Conservation (phyloP, 805 yeast species). For the Saccharomyces mikatae region DNA sequence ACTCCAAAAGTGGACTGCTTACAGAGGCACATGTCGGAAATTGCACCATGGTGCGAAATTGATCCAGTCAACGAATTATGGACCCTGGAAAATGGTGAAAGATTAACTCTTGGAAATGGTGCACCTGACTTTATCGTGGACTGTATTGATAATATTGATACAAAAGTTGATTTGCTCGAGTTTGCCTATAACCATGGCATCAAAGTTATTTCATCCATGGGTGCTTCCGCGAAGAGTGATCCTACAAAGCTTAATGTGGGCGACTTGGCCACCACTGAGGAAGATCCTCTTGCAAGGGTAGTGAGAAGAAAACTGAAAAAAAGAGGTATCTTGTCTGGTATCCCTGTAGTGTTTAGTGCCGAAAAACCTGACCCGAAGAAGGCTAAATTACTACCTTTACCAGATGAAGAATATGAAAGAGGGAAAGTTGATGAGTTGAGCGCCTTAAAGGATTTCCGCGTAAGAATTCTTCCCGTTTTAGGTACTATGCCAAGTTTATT, state of each 20-base stretch:
- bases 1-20: constrained; percentile 80
- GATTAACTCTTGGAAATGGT: constrained; percentile 42
- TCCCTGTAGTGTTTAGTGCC: constrained; percentile 84
- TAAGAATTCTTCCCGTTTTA: constrained; percentile 86
- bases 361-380: constrained; percentile 96
- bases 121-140: constrained; percentile 78
- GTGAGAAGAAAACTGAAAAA: constrained; percentile 79
- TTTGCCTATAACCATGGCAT: constrained; percentile 55
- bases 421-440: constrained; percentile 72
- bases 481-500: constrained; percentile 97
- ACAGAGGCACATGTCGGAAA: constrained; percentile 52
- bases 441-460: constrained; percentile 84
- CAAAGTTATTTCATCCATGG: constrained; percentile 84
- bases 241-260: constrained; percentile 85
- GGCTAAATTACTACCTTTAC: constrained; percentile 78
- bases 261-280: constrained; percentile 84
- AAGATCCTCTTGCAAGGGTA: constrained; percentile 84
- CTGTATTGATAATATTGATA: constrained; percentile 93
- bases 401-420: constrained; percentile 60
- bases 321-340: constrained; percentile 65
- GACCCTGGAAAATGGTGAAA: constrained; percentile 57
- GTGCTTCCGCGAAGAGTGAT: constrained; percentile 95
- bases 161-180: constrained; percentile 84
- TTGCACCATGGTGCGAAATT: constrained; percentile 91
- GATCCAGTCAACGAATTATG: constrained; percentile 75